Conservation (phyloP, 148 eudicot genomes). For the Polygonum maritimum region DNA sequence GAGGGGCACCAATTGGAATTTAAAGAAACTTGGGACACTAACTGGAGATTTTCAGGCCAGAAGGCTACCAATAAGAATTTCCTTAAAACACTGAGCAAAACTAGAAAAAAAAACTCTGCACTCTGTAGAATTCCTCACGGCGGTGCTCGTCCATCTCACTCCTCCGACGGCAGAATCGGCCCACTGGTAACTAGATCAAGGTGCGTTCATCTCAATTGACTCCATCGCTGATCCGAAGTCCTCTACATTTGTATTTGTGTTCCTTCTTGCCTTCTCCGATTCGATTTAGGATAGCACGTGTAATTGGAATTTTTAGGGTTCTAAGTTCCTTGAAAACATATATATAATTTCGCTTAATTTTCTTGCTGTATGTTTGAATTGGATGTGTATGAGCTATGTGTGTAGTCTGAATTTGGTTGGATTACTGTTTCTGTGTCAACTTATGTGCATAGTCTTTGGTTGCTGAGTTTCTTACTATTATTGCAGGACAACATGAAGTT, state of each 20-base stretch:
- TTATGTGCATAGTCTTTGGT: background rate
- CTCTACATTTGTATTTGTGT: background rate
- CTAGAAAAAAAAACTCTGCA: too few relatives aligned
- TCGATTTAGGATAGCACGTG: background rate
- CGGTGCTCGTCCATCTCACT: background rate
- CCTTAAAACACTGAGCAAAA: too few relatives aligned
- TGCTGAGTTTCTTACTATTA: background rate
- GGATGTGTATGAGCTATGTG: background rate
- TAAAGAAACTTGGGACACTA: too few relatives aligned
- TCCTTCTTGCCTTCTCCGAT: background rate
- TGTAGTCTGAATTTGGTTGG: background rate
- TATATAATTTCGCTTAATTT: background rate
- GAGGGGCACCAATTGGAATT: too few relatives aligned
- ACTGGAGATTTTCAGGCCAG: too few relatives aligned
- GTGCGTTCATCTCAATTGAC: background rate
- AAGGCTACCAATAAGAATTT: too few relatives aligned
- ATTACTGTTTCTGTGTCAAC: background rate
- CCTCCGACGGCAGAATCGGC: background rate
- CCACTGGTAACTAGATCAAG: background rate
- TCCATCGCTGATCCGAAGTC: background rate
- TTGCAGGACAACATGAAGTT: slow-evolving; percentile 42
- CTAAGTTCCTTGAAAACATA: background rate
- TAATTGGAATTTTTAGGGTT: background rate
- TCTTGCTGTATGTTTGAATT: background rate
- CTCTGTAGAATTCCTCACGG: background rate